phyloP scores from a whole-genome alignment of 139 green algal species.

The Trebouxia sp. region DNA sequence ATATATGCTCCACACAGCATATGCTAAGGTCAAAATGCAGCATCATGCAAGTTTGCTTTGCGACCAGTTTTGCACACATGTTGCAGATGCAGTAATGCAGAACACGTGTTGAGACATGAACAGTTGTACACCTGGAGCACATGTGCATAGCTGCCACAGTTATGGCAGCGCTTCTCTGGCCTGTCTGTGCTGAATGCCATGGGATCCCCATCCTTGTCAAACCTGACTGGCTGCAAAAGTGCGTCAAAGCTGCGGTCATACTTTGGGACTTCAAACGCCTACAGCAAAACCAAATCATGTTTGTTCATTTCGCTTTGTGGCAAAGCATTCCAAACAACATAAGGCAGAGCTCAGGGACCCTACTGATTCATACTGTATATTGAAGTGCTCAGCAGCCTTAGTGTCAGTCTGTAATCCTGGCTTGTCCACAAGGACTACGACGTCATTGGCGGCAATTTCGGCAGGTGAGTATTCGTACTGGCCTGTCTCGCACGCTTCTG shows the following conservation, averaged over 20 bases:
- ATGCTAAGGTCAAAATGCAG: too few species aligned
- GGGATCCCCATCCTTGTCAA: background rate
- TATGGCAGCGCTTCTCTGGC: constrained; percentile 38
- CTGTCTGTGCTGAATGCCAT: background rate
- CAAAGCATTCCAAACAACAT: background rate
- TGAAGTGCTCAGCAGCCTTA: constrained; percentile 26
- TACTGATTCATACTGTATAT: constrained; percentile 39
- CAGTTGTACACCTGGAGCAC: constrained; percentile 9
- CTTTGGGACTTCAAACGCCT: constrained; percentile 32
- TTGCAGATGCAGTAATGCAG: background rate
- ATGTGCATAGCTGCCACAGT: constrained; percentile 46
- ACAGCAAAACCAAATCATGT: too few species aligned
- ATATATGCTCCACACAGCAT: too few species aligned
- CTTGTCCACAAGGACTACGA: background rate
- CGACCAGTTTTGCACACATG: too few species aligned
- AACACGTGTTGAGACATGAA: background rate
- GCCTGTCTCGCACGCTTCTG: background rate
- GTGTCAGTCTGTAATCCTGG: background rate
- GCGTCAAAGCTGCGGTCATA: constrained; percentile 34
- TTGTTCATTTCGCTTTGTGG: too few species aligned
- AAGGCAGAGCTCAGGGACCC: background rate
- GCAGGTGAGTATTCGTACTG: background rate
- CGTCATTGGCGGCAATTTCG: background rate
- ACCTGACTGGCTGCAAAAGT: constrained; percentile 9
- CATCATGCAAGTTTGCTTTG: too few species aligned